phyloP scores from a whole-genome alignment of 805 yeast genomes.

The Kregervanrija pseudodelftensis region DNA sequence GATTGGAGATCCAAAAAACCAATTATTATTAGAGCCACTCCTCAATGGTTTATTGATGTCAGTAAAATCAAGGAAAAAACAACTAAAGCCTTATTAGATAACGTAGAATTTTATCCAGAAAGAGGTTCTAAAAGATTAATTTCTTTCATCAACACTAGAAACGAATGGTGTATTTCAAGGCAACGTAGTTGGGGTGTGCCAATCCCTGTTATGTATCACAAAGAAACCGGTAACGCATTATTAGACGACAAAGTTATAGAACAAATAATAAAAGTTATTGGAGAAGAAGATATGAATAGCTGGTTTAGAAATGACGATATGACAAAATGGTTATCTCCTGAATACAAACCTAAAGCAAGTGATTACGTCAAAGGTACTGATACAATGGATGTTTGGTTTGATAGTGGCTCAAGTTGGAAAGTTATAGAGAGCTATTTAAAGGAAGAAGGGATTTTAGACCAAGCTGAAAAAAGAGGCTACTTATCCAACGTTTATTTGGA shows the following conservation, averaged over 20 bases:
- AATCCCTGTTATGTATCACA: conserved; percentile 73
- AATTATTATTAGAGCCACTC: conserved; percentile 88
- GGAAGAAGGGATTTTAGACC: conserved; percentile 26
- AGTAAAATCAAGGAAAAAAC: conserved; percentile 64
- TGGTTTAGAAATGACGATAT: conserved; percentile 60
- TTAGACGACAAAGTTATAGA: conserved; percentile 49
- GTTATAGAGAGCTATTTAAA: conserved; percentile 37
- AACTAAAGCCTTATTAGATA: conserved; percentile 40
- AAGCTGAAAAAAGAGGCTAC: conserved; percentile 30
- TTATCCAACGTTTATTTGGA: conserved; percentile 82
- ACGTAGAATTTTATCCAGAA: conserved; percentile 68
- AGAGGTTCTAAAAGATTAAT: conserved; percentile 63
- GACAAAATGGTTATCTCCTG: conserved; percentile 67
- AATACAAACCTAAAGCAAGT: conserved; percentile 33
- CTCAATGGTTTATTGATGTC: conserved; percentile 94
- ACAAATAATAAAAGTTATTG: conserved; percentile 51
- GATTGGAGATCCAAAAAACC: conserved; percentile 98
- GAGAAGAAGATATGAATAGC: conserved; percentile 56
- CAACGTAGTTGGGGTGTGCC: conserved; percentile 99
- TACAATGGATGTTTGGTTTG: conserved; percentile 99
- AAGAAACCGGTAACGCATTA: conserved; percentile 55
- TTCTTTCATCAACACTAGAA: conserved; percentile 68
- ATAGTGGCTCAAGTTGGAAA: conserved; percentile 91
- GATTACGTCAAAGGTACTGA: conserved; percentile 64
- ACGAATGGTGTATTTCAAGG: conserved; percentile 97